Percentiles rank a stretch among this genome's conserved stretches.
Conservation (phyloP, 345 rosid species). For the Garcia nutans region DNA sequence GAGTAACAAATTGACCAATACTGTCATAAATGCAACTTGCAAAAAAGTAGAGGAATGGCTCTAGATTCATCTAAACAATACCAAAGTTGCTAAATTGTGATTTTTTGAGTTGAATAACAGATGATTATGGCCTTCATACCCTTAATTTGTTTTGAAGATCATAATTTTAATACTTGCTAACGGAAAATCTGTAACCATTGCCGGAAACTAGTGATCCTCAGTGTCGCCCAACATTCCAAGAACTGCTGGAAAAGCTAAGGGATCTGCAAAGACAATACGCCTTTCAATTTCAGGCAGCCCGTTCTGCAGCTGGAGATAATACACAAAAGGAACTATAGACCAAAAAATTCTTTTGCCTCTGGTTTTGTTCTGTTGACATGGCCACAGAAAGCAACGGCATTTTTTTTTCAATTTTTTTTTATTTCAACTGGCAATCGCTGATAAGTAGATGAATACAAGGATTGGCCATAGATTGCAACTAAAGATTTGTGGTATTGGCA, state of each 20-base stretch:
- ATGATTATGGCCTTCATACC: background rate
- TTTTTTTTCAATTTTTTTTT: background rate
- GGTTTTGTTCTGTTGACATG: background rate
- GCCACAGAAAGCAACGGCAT: background rate
- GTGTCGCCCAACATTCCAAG: constrained; percentile 80
- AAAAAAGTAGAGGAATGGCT: background rate
- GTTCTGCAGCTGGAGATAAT: constrained; percentile 44
- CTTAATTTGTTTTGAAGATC: background rate
- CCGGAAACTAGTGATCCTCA: constrained; percentile 59
- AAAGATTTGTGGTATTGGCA: constrained; percentile 5
- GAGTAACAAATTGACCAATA: constrained; percentile 3
- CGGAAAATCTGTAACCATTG: constrained; percentile 14
- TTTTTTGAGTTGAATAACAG: background rate
- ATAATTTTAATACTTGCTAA: constrained; percentile 6
- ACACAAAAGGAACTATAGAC: constrained; percentile 44
- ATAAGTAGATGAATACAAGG: background rate
- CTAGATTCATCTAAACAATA: background rate
- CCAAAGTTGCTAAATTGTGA: background rate
- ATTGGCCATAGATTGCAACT: constrained; percentile 11
- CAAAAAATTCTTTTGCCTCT: background rate
- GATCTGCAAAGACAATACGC: constrained; percentile 70
- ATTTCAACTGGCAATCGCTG: background rate
- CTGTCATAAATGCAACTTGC: background rate
- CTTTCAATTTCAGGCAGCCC: constrained; percentile 67
- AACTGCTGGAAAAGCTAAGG: constrained; percentile 71